Evolutionary conservation across 352 stramenopile species (phyloP).

Genomic region (Globisporangium echinulatum): DNA sequence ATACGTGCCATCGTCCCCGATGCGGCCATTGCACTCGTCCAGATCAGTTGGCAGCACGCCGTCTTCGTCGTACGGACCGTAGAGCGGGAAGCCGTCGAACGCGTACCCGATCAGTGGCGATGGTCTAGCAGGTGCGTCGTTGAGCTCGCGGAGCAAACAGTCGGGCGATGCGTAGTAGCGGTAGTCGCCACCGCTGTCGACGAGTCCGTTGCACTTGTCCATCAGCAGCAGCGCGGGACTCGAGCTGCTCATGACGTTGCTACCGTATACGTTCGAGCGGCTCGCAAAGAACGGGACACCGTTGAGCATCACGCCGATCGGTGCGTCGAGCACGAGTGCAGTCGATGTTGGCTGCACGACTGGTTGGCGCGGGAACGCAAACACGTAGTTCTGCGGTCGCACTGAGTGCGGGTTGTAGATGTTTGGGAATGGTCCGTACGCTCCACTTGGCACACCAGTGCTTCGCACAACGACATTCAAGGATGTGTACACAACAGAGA

Average conservation of each 20-base stretch:
- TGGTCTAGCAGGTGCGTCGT: constrained; percentile 13
- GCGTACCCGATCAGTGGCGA: constrained; percentile 68
- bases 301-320: constrained; percentile 69
- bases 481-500: constrained; percentile 50
- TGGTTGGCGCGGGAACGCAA: constrained; percentile 48
- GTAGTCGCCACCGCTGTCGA: constrained; percentile 60
- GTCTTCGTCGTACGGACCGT: constrained; percentile 46
- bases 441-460: constrained; percentile 40
- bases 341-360: constrained; percentile 15
- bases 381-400: constrained; percentile 55
- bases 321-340: constrained; percentile 27
- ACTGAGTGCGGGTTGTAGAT: constrained; percentile 44
- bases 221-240: constrained; percentile 37
- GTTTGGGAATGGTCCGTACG: constrained; percentile 62
- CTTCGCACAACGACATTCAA: constrained; percentile 49
- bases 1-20: constrained; percentile 59
- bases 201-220: constrained; percentile 68
- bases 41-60: constrained; percentile 40
- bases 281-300: constrained; percentile 59
- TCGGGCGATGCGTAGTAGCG: constrained; percentile 65
- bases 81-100: constrained; percentile 72
- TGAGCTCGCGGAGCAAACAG: constrained; percentile 47
- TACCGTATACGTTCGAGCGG: constrained; percentile 29
- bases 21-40: constrained; percentile 61
- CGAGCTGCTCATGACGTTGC: constrained; percentile 29